Evolutionary conservation across 169 alveolate genomes (phyloP), one percentile per base, ranked within the genome.

Genomic region (Plasmodium coatneyi): DNA sequence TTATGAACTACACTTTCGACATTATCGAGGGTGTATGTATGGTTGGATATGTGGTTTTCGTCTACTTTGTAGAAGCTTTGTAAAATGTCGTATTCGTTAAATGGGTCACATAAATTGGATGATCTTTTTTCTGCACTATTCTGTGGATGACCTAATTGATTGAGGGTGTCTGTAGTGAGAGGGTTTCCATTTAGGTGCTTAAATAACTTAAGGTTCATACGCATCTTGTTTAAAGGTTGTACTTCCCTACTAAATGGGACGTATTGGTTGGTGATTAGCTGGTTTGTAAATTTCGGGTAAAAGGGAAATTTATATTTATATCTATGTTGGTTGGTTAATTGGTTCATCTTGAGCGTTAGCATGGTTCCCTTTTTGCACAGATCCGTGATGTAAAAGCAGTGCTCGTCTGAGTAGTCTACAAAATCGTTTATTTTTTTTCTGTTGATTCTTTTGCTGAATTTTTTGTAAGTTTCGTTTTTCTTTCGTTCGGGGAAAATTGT

Each of bases 301-400:
- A 56, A 14, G 52, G 74, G 6, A 70, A 70, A 71, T 70, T 39
- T 43, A 83, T 83, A 70, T 74, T 86, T 86, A 39, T 25, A 56
- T 30, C 66, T 76, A 34, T 76, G 78, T 7, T 86, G 49, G 43
- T 86, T 60, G 36, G 80, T 25, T 76, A 76, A 74, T 28, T 86
- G 82, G 41, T 86, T 86, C 80, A 43, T 86, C 32, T 78, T 86
- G 46, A 86, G 80, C 25, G 93, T 76, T 5, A 86, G 70, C 93
- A 86, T 86, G 5, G 93, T 86, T 19, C 93, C 93, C 70, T 86
- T 86, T 76, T 70, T 86, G 66, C 93, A 86, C 43, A 86, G 41
- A 86, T 86, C 93, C n/a, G 93, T 86, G 36, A 86, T 86, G 70
- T 86, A 86, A 86, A 86, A 86, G 25, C 93, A 86, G 19, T 86